Conservation (phyloP, 306 rosid species). For the Cercis canadensis region DNA sequence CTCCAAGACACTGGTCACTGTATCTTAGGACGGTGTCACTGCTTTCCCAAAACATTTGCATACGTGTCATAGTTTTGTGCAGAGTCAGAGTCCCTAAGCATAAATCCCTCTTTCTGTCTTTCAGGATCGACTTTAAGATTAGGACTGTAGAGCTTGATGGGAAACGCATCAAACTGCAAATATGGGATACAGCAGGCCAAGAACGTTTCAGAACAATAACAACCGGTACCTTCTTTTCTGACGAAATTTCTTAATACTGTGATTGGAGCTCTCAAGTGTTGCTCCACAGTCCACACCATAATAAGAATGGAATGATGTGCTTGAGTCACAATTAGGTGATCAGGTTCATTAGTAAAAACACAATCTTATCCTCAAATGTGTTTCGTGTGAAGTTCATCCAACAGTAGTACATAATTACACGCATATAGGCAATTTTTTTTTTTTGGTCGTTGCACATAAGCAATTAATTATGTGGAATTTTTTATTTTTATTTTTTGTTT, state of each 20-base stretch:
- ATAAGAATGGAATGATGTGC: not conserved
- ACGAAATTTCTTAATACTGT: not conserved
- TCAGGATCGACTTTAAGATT: slow-evolving; percentile 48
- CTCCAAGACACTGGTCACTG: no score
- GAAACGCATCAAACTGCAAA: slow-evolving; percentile 43
- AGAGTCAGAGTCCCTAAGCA: not conserved
- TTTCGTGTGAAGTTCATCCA: no score
- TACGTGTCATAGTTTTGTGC: not conserved
- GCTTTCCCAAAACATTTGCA: not conserved
- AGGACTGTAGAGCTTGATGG: slow-evolving; percentile 43
- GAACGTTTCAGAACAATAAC: slow-evolving; percentile 49
- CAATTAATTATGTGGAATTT: no score
- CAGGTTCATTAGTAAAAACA: no score
- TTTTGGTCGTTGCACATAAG: no score
- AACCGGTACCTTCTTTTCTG: slow-evolving; percentile 31
- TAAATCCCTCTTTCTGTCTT: slow-evolving; percentile 2
- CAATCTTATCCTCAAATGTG: no score
- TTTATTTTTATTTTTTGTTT: no score
- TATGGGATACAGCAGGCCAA: slow-evolving; percentile 51
- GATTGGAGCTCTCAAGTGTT: not conserved
- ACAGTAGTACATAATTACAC: no score
- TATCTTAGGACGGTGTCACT: no score
- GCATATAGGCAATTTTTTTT: no score
- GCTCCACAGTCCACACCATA: not conserved
- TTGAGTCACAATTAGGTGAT: not conserved